These are phyloP conservation scores for Flaveria ramosissima DNA, from an alignment of 129 eudicot genomes.

Conservation along the genomic window DNA sequence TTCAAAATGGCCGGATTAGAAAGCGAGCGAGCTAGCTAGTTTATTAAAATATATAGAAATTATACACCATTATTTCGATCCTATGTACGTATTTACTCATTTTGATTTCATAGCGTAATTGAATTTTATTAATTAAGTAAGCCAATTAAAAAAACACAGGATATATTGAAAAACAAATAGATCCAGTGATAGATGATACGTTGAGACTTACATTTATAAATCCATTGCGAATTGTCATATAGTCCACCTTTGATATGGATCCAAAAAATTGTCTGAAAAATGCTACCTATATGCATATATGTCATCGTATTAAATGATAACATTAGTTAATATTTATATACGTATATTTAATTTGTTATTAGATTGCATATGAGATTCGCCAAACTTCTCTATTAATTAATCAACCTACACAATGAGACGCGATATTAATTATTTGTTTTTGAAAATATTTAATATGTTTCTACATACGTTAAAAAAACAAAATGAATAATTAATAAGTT, in stretches of 20 bases:
- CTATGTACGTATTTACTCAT: too few relatives aligned
- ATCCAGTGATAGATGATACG: neutral
- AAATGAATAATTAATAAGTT: too few relatives aligned
- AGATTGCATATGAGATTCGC: neutral
- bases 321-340: neutral
- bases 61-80: too few relatives aligned
- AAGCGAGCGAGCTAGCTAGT: too few relatives aligned
- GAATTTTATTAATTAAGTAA: neutral
- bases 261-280: slow-evolving; percentile 80
- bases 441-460: too few relatives aligned
- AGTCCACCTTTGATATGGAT: slow-evolving; percentile 77
- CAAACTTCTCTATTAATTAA: neutral
- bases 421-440: too few relatives aligned
- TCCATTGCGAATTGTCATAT: slow-evolving; percentile 71
- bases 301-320: neutral
- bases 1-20: too few relatives aligned
- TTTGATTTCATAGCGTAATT: too few relatives aligned
- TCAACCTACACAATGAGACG: too few relatives aligned
- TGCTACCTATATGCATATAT: slow-evolving; percentile 44
- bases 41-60: too few relatives aligned
- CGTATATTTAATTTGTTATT: neutral
- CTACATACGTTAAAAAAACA: too few relatives aligned
- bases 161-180: too few relatives aligned
- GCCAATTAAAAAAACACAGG: neutral
- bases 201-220: slow-evolving; percentile 61